These are phyloP conservation scores for Crassisporium funariophilum DNA, from an alignment of 768 basidiomycete genomes.

Conservation along the genomic window DNA sequence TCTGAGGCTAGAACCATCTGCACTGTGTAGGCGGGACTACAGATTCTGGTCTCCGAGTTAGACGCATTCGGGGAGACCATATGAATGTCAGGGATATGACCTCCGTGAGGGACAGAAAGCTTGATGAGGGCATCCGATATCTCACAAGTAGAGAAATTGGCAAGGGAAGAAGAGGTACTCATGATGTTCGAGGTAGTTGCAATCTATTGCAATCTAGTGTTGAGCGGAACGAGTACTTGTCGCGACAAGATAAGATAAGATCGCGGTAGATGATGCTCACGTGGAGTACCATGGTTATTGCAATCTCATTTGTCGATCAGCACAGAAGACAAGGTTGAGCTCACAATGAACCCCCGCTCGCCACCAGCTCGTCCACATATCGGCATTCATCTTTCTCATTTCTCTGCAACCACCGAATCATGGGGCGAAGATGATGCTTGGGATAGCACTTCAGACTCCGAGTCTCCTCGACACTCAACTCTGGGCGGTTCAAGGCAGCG, in stretches of 20 bases:
- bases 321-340: no score
- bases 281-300: constrained; percentile 4
- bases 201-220: no score
- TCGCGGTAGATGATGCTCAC: constrained; percentile 8
- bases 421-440: constrained; percentile 89
- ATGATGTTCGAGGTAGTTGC: constrained; percentile 16
- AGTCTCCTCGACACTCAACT: constrained; percentile 61
- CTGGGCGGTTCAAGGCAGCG: constrained; percentile 48
- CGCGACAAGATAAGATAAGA: constrained; percentile 25
- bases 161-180: constrained; percentile 23
- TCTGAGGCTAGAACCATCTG: constrained; percentile 71
- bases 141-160: constrained; percentile 71
- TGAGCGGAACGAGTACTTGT: no score
- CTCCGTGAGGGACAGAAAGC: constrained; percentile 70
- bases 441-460: constrained; percentile 83
- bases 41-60: constrained; percentile 39
- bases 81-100: constrained; percentile 78
- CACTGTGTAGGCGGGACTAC: constrained; percentile 87
- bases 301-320: no score
- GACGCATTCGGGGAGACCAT: constrained; percentile 49
- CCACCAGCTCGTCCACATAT: constrained; percentile 78
- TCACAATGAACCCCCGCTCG: constrained; percentile 55
- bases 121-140: constrained; percentile 89
- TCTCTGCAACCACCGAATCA: constrained; percentile 47
- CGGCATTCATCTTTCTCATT: constrained; percentile 56